Evolutionary conservation across 305 asterid species (phyloP).

Genomic region (Solanum hybrid): DNA sequence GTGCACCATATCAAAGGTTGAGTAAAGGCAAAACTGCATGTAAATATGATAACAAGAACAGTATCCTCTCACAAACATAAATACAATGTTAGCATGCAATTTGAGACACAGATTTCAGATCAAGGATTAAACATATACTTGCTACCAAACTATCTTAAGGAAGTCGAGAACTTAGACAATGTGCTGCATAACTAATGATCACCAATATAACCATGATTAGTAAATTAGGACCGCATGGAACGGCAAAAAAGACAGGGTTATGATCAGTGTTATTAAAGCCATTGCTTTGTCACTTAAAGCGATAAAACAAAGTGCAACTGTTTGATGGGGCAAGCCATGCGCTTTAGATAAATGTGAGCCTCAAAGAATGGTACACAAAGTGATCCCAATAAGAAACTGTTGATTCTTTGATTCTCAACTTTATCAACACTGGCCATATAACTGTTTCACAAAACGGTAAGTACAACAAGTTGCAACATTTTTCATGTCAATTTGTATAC

Average conservation of each 20-base stretch:
- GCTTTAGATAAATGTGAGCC: neutral
- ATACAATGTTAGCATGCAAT: neutral
- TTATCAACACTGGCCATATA: neutral
- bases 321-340: neutral
- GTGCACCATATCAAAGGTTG: neutral
- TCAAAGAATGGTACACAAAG: neutral
- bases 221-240: neutral
- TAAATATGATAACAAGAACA: neutral
- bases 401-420: neutral
- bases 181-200: neutral
- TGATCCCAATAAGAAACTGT: neutral
- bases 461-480: neutral
- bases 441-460: neutral
- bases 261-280: neutral
- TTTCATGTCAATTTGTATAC: neutral
- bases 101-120: neutral
- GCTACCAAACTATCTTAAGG: neutral
- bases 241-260: neutral
- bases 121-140: neutral
- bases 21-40: neutral
- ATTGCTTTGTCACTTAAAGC: neutral
- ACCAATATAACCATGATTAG: neutral
- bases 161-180: neutral
- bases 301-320: neutral
- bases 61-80: neutral